Evolutionary conservation across 805 yeast species (phyloP), one percentile per base, ranked within the genome.

Genomic region (Barnettozyma vustinii): DNA sequence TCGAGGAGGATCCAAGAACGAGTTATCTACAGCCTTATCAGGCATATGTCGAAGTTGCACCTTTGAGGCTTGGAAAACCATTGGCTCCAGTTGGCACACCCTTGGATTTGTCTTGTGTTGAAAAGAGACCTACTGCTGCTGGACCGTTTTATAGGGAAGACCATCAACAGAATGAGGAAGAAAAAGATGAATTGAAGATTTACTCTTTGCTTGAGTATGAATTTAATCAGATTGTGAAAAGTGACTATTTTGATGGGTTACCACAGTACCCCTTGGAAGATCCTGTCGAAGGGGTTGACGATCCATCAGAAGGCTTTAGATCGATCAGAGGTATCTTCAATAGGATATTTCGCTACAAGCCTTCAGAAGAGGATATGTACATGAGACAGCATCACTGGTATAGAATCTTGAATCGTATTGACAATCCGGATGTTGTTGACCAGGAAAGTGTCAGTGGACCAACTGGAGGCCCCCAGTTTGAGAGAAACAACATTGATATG

Each of bases 71-170:
- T 12, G 63, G 65, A 0, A 13, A 26, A 1, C 58, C 58, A 10
- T 53, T 61, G 42, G 55, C 57, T 4, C 52, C 54, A 7, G 40
- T 47, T 32, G 61, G 48, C 2, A 52, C 61, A 3, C 50, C 49
- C 1, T 53, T 61, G 41, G 59, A 61, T 18, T 40, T 61, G 9
- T 54, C 64, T n/a, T 10, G n/a, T 12, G 54, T 59, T 32, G 47
- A 45, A 9, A 50, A 35, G 10, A 42, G 41, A 9, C 18, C 25
- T 9, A 5, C 5, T 9, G 32, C 9, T 12, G 47, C 47, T 8
- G 52, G 47, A 15, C 62, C 62, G 1, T 50, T 57, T 3, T 39
- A 35, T n/a, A 33, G 37, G 2, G 33, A 39, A 19, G 50, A 50
- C 13, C 45, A 44, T 9, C 18, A 41, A 10, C 42, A 46, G 4